These are phyloP conservation scores for Apiospora sp. DNA, from an alignment of 2,329 filamentous ascomycete genomes.

Conservation along the genomic window DNA sequence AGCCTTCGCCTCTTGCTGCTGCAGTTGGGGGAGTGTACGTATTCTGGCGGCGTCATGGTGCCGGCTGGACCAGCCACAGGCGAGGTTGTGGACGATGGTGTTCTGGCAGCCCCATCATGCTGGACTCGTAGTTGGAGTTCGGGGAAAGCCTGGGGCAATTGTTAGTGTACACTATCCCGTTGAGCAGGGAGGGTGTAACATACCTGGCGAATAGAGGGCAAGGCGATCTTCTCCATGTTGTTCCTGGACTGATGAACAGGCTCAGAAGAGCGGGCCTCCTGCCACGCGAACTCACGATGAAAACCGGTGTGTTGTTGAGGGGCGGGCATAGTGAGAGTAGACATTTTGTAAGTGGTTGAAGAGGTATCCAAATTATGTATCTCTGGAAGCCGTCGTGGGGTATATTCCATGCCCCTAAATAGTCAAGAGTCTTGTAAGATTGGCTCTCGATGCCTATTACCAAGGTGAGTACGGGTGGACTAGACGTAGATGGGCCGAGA, in stretches of 20 bases:
- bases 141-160: conserved; percentile 50
- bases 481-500: not conserved
- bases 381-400: conserved; percentile 43
- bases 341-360: conserved; percentile 51
- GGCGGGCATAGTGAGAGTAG: conserved; percentile 57
- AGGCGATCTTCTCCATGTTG: conserved; percentile 51
- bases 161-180: conserved; percentile 32
- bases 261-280: conserved; percentile 45
- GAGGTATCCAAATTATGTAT: conserved; percentile 38
- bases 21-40: conserved; percentile 57
- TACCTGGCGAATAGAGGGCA: conserved; percentile 64
- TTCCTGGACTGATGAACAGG: conserved; percentile 45
- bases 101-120: conserved; percentile 43
- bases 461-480: not conserved
- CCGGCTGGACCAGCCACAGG: conserved; percentile 42
- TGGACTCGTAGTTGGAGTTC: conserved; percentile 50
- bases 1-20: conserved; percentile 58
- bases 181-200: not conserved
- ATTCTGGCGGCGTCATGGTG: conserved; percentile 52
- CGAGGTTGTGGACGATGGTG: conserved; percentile 45
- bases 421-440: conserved; percentile 2
- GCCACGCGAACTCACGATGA: conserved; percentile 50
- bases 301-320: conserved; percentile 51
- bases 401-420: conserved; percentile 51
- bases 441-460: not conserved